Conservation (phyloP, 306 rosid species). For the Parietaria judaica region DNA sequence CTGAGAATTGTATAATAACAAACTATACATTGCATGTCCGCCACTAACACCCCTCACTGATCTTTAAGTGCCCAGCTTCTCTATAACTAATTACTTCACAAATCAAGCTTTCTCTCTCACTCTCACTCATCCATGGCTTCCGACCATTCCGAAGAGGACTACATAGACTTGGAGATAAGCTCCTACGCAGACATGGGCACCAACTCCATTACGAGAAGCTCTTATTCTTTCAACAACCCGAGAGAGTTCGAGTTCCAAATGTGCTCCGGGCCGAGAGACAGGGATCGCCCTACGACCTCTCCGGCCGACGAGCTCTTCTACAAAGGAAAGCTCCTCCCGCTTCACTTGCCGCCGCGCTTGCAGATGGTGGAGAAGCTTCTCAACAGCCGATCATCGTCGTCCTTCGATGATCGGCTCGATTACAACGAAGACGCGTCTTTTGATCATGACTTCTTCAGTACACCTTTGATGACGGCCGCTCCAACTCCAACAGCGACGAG, state of each 20-base stretch:
- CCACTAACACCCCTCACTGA: too few species aligned
- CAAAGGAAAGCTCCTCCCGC: conserved; percentile 97
- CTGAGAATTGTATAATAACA: too few species aligned
- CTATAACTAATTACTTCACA: too few species aligned
- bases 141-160: conserved; percentile 72
- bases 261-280: conserved; percentile 53
- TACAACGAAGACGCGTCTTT: conserved; percentile 29
- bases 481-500: conserved; percentile 55
- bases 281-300: conserved; percentile 55
- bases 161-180: conserved; percentile 82
- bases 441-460: conserved; percentile 54
- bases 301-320: conserved; percentile 99
- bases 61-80: too few species aligned
- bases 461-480: conserved; percentile 62
- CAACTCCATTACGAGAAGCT: conserved; percentile 22
- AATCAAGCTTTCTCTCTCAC: neutral
- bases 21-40: too few species aligned
- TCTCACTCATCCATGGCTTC: conserved; percentile 38
- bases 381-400: conserved; percentile 24
- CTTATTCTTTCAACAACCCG: conserved; percentile 22
- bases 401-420: conserved; percentile 3
- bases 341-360: conserved; percentile 85
- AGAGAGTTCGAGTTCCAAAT: conserved; percentile 97
- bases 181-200: conserved; percentile 37
- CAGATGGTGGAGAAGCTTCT: conserved; percentile 85